Evolutionary conservation across 2,329 filamentous ascomycete species (phyloP).

Genomic region (Exophiala viscosa): DNA sequence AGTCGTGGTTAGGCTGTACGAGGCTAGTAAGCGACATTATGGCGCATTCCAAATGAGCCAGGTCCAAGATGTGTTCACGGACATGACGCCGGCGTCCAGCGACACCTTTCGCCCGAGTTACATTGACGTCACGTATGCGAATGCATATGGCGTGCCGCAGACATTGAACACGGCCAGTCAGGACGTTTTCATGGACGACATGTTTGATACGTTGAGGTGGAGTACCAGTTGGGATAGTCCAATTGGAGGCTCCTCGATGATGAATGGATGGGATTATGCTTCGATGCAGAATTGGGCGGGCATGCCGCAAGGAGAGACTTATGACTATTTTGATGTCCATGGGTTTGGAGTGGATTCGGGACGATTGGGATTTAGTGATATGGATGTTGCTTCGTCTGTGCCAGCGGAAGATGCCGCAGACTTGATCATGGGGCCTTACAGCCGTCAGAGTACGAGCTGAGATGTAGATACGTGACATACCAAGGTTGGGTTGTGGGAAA

Average conservation of each 20-base stretch:
- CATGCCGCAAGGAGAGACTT: constrained; percentile 13
- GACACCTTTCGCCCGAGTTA: constrained; percentile 9
- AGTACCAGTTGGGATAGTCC: constrained; percentile 25
- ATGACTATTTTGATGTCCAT: constrained; percentile 15
- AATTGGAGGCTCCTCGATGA: constrained; percentile 16
- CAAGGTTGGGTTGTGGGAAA: too few relatives aligned
- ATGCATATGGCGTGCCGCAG: constrained; percentile 10
- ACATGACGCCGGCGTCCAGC: constrained; percentile 10
- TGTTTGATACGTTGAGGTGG: constrained; percentile 27
- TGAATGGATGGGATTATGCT: constrained; percentile 19
- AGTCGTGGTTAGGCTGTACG: constrained; percentile 62
- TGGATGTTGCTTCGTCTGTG: neutral
- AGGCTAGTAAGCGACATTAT: constrained; percentile 45
- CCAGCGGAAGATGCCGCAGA: neutral
- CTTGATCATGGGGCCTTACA: neutral
- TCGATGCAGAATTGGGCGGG: constrained; percentile 22
- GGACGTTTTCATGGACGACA: constrained; percentile 24
- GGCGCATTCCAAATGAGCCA: constrained; percentile 11
- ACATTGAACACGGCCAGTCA: constrained; percentile 17
- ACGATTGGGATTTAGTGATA: constrained; percentile 7
- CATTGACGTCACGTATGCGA: constrained; percentile 20
- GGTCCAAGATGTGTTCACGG: constrained; percentile 2
- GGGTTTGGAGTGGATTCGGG: constrained; percentile 9
- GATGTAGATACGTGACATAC: neutral
- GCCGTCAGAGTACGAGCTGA: neutral